Base-by-base conservation (phyloP, 257 asterid genomes). In the Ligustrum vulgare region DNA sequence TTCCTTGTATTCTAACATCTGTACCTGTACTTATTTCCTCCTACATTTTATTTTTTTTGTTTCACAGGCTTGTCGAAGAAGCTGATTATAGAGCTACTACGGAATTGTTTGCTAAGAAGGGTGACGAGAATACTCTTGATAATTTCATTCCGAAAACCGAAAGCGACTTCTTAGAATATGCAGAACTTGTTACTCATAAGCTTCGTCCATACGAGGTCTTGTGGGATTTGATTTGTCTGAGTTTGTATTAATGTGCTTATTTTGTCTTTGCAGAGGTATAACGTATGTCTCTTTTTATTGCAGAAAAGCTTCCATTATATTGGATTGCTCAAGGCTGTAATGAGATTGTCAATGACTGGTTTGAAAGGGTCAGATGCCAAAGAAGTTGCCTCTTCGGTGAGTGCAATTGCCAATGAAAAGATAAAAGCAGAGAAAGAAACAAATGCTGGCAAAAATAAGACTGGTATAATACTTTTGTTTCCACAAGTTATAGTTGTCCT, bases 291-390 rank as follows among this genome's bases (percentile, higher is more conserved):
- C 45, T 39, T 31, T 31, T 65, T 58, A 22, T 69, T 67, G 15
- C 96, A 95, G 99, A 95, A 93, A 90, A 95, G 98, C 84, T 95
- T 77, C 80, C 97, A 93, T 82, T 95, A 93, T 56, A 88, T 91
- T 69, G 94, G 90, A 73, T 76, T 95, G 83, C 90, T 95, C 37
- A 95, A 93, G 85, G 83, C 90, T 67, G 92, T 93, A 45, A 93
- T 95, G 97, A 87, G 99, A 86, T 74, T 91, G 81, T 90, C 98
- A 13, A 70, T 89, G 91, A 80, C 95, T 56, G 16, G 92, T 12
- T 80, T 91, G 90, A 95, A 93, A 86, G 99, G 97, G 0, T 83
- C 91, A 33, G 99, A 95, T 85, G 97, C 91, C 75, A 93, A 93
- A 82, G 99, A 95, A 22, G 80, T 95, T 43, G 94, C 96, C 23